Evolutionary conservation across 768 basidiomycete genomes (phyloP).

Genomic region (Paxillus ammoniavirescens): DNA sequence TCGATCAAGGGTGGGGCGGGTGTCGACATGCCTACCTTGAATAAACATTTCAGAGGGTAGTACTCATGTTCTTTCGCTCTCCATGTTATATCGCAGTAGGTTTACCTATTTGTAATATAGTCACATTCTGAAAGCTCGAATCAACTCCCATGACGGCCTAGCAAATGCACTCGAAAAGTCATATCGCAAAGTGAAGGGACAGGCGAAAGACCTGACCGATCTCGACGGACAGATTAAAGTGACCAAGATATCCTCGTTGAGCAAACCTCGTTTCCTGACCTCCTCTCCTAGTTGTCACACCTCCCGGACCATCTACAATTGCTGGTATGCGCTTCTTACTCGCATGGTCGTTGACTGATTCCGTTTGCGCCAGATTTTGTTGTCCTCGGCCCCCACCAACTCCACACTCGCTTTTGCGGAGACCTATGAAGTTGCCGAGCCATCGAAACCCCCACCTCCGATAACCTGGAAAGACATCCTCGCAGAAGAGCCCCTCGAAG

Average conservation of each 20-base stretch:
- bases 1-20: constrained; percentile 56
- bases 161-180: constrained; percentile 59
- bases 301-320: constrained; percentile 74
- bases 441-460: constrained; percentile 26
- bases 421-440: constrained; percentile 43
- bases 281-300: constrained; percentile 43
- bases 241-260: constrained; percentile 1
- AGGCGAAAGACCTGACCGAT: constrained; percentile 49
- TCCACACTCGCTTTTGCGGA: constrained; percentile 55
- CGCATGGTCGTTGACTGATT: neutral
- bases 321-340: constrained; percentile 46
- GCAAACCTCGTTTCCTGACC: constrained; percentile 3
- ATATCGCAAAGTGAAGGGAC: constrained; percentile 50
- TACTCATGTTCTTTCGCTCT: constrained; percentile 7
- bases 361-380: constrained; percentile 42
- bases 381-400: constrained; percentile 52
- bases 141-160: constrained; percentile 61
- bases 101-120: constrained; percentile 34
- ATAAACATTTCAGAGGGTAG: constrained; percentile 56
- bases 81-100: constrained; percentile 1
- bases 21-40: constrained; percentile 53
- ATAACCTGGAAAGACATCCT: constrained; percentile 81
- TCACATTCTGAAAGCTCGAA: constrained; percentile 63
- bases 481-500: constrained; percentile 80
- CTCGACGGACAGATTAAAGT: constrained; percentile 69